A percentile compares a stretch with the other conserved stretches of the same genome.
phyloP scores from a whole-genome alignment of 768 basidiomycete genomes.

The Hebeloma cylindrosporum region DNA sequence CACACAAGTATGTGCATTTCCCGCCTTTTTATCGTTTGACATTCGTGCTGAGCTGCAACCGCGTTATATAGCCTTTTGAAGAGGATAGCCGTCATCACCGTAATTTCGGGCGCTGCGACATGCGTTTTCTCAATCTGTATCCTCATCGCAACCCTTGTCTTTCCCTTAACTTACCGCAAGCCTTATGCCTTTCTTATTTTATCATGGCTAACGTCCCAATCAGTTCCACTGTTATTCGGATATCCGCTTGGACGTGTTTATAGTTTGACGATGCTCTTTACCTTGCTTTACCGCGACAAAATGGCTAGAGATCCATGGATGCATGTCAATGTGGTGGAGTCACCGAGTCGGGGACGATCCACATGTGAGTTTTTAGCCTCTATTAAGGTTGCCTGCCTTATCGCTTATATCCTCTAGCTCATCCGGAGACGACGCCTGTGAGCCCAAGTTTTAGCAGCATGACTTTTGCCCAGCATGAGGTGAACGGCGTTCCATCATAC shows the following conservation, averaged over 20 bases:
- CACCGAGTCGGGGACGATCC: too few relatives aligned
- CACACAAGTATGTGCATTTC: not conserved
- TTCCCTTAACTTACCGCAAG: not conserved
- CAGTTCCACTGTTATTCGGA: slow-evolving; percentile 7
- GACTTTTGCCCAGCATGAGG: too few relatives aligned
- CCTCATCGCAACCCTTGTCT: not conserved
- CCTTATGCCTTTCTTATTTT: not conserved
- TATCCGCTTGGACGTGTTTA: slow-evolving; percentile 12
- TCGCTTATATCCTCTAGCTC: too few relatives aligned
- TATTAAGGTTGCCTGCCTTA: too few relatives aligned
- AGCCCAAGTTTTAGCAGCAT: too few relatives aligned
- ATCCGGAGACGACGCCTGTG: too few relatives aligned
- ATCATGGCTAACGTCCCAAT: not conserved
- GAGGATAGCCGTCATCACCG: slow-evolving; percentile 4
- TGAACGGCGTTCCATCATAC: too few relatives aligned
- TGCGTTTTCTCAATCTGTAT: slow-evolving; percentile 6
- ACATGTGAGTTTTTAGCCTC: too few relatives aligned
- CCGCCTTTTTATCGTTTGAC: too few relatives aligned
- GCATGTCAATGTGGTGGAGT: not conserved
- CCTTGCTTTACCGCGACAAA: slow-evolving; percentile 7
- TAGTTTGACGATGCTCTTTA: slow-evolving; percentile 12
- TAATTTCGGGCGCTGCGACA: slow-evolving; percentile 9
- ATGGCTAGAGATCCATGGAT: not conserved
- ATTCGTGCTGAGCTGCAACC: not conserved
- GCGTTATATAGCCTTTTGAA: slow-evolving; percentile 3